Evolutionary conservation across 257 asterid species (phyloP).

Genomic region (Vinca minor): DNA sequence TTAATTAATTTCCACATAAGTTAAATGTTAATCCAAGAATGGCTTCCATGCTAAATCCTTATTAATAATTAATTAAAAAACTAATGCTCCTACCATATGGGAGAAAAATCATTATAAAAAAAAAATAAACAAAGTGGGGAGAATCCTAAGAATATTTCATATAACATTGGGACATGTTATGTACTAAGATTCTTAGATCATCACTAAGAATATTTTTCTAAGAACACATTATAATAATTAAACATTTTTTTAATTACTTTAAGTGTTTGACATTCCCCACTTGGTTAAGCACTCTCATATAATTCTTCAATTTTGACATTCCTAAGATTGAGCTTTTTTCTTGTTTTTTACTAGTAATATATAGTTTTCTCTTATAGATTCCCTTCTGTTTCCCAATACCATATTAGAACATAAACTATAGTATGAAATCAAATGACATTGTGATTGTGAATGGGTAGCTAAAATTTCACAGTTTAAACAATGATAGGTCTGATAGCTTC

Average conservation of each 20-base stretch:
- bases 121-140: background rate
- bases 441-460: constrained; percentile 1
- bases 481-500: constrained; percentile 4
- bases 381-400: background rate
- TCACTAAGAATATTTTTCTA: constrained; percentile 38
- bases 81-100: background rate
- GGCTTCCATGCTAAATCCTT: background rate
- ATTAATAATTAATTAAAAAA: background rate
- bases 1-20: background rate
- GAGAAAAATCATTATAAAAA: background rate
- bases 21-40: background rate
- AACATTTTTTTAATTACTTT: constrained; percentile 20
- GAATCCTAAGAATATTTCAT: background rate
- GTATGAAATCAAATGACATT: background rate
- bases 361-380: background rate
- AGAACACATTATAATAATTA: constrained; percentile 31
- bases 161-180: too few species aligned
- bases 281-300: constrained; percentile 18
- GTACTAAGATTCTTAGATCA: constrained; percentile 27
- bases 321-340: constrained; percentile 9
- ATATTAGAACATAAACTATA: background rate
- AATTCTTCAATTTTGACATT: constrained; percentile 7
- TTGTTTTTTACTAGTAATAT: background rate
- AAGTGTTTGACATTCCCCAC: constrained; percentile 17
- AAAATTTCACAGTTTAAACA: background rate